Evolutionary conservation across 2,329 filamentous ascomycete genomes (phyloP).

Genomic region (Fusarium miscanthi): DNA sequence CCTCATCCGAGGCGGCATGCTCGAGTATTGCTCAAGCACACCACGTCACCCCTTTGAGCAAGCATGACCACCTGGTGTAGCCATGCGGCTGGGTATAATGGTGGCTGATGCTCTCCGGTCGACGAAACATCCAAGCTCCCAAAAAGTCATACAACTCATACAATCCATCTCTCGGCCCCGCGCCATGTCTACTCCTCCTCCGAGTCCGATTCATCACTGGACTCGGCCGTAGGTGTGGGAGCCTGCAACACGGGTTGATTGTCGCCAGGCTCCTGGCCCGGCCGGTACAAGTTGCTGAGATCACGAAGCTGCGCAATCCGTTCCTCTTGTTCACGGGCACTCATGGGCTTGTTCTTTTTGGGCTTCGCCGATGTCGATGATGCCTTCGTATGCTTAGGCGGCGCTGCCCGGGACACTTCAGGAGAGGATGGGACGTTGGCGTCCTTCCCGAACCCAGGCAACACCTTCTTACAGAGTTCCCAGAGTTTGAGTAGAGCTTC

Average conservation of each 20-base stretch:
- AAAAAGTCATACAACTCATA: slow-evolving; percentile 42
- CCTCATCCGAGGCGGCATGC: slow-evolving; percentile 30
- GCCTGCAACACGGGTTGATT: slow-evolving; percentile 40
- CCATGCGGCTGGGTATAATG: slow-evolving; percentile 46
- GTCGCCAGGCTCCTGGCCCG: slow-evolving; percentile 49
- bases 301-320: slow-evolving; percentile 70
- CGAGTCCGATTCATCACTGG: slow-evolving; percentile 59
- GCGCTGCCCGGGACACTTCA: slow-evolving; percentile 46
- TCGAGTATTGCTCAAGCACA: slow-evolving; percentile 14
- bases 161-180: slow-evolving; percentile 32
- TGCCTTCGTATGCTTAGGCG: slow-evolving; percentile 47
- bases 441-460: slow-evolving; percentile 56
- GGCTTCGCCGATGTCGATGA: slow-evolving; percentile 60
- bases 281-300: slow-evolving; percentile 58
- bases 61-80: slow-evolving; percentile 38
- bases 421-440: slow-evolving; percentile 46
- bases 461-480: slow-evolving; percentile 57
- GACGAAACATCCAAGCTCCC: slow-evolving; percentile 36
- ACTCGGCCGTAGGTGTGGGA: slow-evolving; percentile 48
- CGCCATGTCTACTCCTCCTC: slow-evolving; percentile 56
- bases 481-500: slow-evolving; percentile 66
- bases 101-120: slow-evolving; percentile 37
- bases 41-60: slow-evolving; percentile 30
- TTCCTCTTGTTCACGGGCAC: slow-evolving; percentile 74
- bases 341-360: slow-evolving; percentile 82